Percentiles rank a stretch among this genome's conserved stretches.
Conservation (phyloP, 345 rosid genomes). For the Euphorbia pulcherrima region DNA sequence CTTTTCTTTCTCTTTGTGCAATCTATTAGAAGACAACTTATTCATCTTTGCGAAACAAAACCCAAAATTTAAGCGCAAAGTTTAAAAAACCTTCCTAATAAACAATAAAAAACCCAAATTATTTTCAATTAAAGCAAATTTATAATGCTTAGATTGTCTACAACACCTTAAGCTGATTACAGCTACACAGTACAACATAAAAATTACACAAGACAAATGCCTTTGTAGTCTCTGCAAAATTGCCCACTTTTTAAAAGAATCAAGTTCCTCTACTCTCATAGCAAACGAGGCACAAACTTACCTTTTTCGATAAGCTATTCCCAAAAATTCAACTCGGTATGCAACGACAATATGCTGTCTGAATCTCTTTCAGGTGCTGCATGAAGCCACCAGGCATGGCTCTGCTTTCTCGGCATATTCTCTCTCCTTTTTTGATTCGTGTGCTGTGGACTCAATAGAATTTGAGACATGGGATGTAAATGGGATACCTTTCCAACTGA, state of each 20-base stretch:
- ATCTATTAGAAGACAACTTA: background rate
- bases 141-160: constrained; percentile 3
- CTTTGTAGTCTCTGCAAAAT: constrained; percentile 22
- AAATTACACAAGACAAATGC: background rate
- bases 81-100: background rate
- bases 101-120: background rate
- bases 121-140: background rate
- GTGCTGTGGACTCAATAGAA: constrained; percentile 20
- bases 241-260: constrained; percentile 10
- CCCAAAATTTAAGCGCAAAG: background rate
- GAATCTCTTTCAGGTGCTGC: constrained; percentile 42
- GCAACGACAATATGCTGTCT: constrained; percentile 55
- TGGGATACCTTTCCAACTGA: constrained; percentile 33
- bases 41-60: background rate
- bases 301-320: constrained; percentile 27
- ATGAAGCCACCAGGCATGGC: constrained; percentile 27
- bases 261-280: background rate
- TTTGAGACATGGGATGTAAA: constrained; percentile 40
- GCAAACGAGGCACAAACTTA: constrained; percentile 19
- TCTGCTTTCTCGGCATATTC: constrained; percentile 20
- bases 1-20: background rate
- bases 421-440: constrained; percentile 12
- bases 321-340: constrained; percentile 25
- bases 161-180: constrained; percentile 5
- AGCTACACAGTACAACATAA: constrained; percentile 9